Base-by-base conservation (phyloP, 2,329 filamentous ascomycete genomes). In the Diaporthe humulicola region DNA sequence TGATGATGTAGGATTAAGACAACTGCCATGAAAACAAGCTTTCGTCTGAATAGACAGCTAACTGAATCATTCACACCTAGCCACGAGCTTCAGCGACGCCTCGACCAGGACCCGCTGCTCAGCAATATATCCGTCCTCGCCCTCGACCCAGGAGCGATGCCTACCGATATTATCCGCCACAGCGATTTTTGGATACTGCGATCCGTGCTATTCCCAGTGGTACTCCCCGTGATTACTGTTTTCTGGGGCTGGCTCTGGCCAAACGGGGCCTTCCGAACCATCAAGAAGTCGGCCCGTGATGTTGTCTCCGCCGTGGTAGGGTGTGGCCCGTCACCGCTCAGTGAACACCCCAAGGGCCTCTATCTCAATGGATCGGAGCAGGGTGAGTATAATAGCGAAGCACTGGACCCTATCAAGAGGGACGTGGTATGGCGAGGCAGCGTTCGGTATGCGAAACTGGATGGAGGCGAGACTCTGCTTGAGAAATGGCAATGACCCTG, bases 291-390 rank as follows among this genome's bases (percentile, higher is more conserved):
- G 9, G 50, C 67, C 22, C 36, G 67, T 42, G 67, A 57, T 17
- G 25, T 70, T n/a, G 9, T 70, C 9, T 25, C 50, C 36, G 67
- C 67, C 14, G 50, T 30, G 36, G 4, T 70, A 19, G 50, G 15
- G 15, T 70, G 76, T 76, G 14, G 73, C 75, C 15, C 67, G 4
- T n/a, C 36, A 7, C 66, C 66, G 9, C 67, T 70, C 36, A 54
- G 48, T 42, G 50, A 70, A n/a, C 36, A 42, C 25, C 67, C 67
- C 12, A 70, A 70, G 14, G 50, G 67, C 3, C n/a, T 57, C 14
- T 70, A 30, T 2, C 36, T 57, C 1, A 42, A 70, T 25, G 50
- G 38, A 3, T 57, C 50, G 22, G 52, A 56, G 22, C 50, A 15
- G 36, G 52, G 67, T 4, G 67, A 33, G 36, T 70, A 70, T 19